Evolutionary conservation across 768 basidiomycete species (phyloP).

Genomic region (Boletus sensibilis): DNA sequence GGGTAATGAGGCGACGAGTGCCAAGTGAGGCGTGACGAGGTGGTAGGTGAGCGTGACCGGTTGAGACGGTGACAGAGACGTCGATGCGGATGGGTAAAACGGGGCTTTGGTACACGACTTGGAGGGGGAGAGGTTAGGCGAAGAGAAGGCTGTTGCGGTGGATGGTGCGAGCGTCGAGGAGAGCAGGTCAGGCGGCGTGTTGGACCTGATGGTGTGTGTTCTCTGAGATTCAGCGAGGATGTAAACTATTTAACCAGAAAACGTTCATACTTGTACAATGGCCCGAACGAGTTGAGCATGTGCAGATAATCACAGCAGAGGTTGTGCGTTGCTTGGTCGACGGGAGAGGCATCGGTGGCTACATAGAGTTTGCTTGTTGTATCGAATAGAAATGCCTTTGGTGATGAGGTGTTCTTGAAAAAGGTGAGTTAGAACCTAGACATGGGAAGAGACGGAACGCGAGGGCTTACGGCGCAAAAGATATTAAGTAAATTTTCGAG

Average conservation of each 20-base stretch:
- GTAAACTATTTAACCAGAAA: not conserved
- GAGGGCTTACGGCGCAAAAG: slow-evolving; percentile 64
- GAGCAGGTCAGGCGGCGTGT: slow-evolving; percentile 3
- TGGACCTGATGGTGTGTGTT: slow-evolving; percentile 17
- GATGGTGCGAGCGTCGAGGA: slow-evolving; percentile 15
- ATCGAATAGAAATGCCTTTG: slow-evolving; percentile 94
- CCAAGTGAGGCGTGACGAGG: slow-evolving; percentile 69
- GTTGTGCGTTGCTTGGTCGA: slow-evolving; percentile 84
- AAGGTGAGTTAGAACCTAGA: not conserved
- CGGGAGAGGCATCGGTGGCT: slow-evolving; percentile 91
- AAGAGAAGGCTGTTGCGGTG: not conserved
- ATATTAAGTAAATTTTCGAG: slow-evolving; percentile 86
- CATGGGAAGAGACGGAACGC: not conserved
- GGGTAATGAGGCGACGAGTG: slow-evolving; percentile 69
- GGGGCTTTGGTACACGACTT: slow-evolving; percentile 39
- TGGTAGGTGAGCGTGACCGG: slow-evolving; percentile 83
- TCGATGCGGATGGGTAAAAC: slow-evolving; percentile 70
- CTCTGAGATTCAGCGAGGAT: slow-evolving; percentile 11
- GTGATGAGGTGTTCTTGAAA: slow-evolving; percentile 80
- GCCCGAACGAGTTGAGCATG: slow-evolving; percentile 82
- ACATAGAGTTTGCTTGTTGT: slow-evolving; percentile 80
- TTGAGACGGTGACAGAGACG: slow-evolving; percentile 53
- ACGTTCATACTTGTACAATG: slow-evolving; percentile 70
- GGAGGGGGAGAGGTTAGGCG: not conserved
- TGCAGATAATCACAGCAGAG: slow-evolving; percentile 89